Evolutionary conservation across 441 rosid species (phyloP).

Genomic region (Euphorbia corollata): DNA sequence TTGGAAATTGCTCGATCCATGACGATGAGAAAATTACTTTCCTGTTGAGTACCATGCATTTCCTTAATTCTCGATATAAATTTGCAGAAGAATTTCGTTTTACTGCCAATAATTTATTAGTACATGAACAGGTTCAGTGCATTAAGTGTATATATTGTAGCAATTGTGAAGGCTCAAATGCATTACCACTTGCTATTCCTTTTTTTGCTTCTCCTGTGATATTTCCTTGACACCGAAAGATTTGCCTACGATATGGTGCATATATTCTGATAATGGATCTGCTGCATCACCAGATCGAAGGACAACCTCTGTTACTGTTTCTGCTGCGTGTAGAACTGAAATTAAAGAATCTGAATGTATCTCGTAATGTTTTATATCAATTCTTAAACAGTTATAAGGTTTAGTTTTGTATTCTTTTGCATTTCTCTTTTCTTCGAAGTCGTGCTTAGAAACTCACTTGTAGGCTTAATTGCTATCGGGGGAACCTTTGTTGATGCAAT

Average conservation of each 20-base stretch:
- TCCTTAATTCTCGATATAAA: too few relatives aligned
- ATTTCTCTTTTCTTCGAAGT: too few relatives aligned
- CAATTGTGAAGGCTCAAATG: too few relatives aligned
- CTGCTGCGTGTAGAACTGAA: neutral
- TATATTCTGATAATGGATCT: conserved; percentile 50
- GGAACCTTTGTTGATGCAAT: conserved; percentile 1
- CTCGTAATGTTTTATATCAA: neutral
- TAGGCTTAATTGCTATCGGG: neutral
- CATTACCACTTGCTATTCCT: neutral
- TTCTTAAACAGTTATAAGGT: too few relatives aligned
- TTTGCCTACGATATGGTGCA: conserved; percentile 91
- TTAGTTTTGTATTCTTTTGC: too few relatives aligned
- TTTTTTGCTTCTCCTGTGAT: conserved; percentile 1
- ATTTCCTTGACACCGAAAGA: conserved; percentile 51
- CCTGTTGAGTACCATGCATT: too few relatives aligned
- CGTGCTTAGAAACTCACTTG: neutral
- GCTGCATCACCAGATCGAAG: neutral
- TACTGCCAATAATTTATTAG: neutral
- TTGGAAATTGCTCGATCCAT: neutral
- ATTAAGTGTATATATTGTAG: neutral
- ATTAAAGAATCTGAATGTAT: conserved; percentile 3
- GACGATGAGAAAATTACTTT: too few relatives aligned
- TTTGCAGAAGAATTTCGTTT: neutral
- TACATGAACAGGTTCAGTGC: neutral
- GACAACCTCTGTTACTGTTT: neutral